Conservation (phyloP, 2,329 filamentous ascomycete genomes). For the Tetracladium maxilliforme region DNA sequence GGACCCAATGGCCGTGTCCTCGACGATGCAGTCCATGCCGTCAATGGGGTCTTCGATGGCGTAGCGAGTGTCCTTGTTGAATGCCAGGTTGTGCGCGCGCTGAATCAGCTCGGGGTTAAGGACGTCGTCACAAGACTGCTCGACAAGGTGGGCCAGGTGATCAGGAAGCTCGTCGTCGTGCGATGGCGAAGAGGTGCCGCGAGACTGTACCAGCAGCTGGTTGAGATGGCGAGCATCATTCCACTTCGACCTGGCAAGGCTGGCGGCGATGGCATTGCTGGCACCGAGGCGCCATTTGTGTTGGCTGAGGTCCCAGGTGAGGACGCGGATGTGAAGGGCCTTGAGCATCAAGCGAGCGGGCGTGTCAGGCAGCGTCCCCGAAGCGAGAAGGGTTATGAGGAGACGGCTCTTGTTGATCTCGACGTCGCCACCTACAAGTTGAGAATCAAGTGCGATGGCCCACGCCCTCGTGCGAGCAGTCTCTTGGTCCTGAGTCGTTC, state of each 20-base stretch:
- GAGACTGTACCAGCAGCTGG: conserved; percentile 24
- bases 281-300: conserved; percentile 18
- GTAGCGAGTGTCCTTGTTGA: conserved; percentile 64
- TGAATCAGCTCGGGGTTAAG: conserved; percentile 66
- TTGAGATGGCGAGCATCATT: conserved; percentile 59
- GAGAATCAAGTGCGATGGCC: conserved; percentile 85
- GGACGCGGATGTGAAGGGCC: conserved; percentile 77
- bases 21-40: conserved; percentile 69
- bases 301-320: conserved; percentile 71
- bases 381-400: conserved; percentile 74
- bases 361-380: conserved; percentile 72
- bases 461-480: conserved; percentile 78
- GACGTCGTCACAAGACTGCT: conserved; percentile 70
- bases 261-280: conserved; percentile 56
- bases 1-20: conserved; percentile 72
- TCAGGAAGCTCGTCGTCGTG: conserved; percentile 56
- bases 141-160: conserved; percentile 61
- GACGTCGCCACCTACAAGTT: conserved; percentile 77
- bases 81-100: conserved; percentile 78
- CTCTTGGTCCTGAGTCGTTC: conserved; percentile 73
- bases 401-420: conserved; percentile 82
- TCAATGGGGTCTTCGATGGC: conserved; percentile 48
- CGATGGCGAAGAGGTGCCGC: conserved; percentile 8
- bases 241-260: conserved; percentile 67
- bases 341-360: conserved; percentile 80